phyloP scores from a whole-genome alignment of 805 yeast species.

The Wickerhamomyces bovis region DNA sequence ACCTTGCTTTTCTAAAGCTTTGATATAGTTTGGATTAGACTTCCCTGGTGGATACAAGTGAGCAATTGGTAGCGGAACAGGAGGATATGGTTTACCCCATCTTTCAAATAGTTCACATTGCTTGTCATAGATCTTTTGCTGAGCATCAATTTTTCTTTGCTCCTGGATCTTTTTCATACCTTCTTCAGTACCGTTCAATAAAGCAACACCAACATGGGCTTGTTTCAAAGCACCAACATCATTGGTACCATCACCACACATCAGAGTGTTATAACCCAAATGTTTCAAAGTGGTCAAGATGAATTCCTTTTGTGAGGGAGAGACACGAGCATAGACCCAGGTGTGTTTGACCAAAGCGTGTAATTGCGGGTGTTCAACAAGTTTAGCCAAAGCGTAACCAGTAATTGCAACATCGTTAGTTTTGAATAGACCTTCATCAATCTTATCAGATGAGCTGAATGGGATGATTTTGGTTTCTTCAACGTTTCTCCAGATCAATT shows the following conservation, averaged over 20 bases:
- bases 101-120: constrained; percentile 71
- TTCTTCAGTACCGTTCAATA: constrained; percentile 93
- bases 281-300: constrained; percentile 77
- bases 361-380: constrained; percentile 64
- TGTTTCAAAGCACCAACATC: constrained; percentile 99
- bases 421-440: constrained; percentile 52
- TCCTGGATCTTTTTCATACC: constrained; percentile 87
- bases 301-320: constrained; percentile 93
- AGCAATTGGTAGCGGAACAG: constrained; percentile 82
- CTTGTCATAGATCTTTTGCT: constrained; percentile 68
- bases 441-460: constrained; percentile 49
- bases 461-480: constrained; percentile 70
- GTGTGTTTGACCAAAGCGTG: constrained; percentile 74
- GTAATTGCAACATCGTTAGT: constrained; percentile 85
- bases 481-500: constrained; percentile 79
- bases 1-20: constrained; percentile 82
- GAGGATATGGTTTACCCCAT: constrained; percentile 83
- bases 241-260: constrained; percentile 99
- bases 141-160: constrained; percentile 58
- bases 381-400: constrained; percentile 76
- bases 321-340: constrained; percentile 97
- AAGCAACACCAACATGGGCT: constrained; percentile 97
- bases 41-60: constrained; percentile 97
- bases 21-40: constrained; percentile 77
- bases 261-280: constrained; percentile 86